A percentile compares a stretch with the other conserved stretches of the same genome.
Conservation (phyloP, 2,329 filamentous ascomycete genomes). For the Colletotrichum sojae region DNA sequence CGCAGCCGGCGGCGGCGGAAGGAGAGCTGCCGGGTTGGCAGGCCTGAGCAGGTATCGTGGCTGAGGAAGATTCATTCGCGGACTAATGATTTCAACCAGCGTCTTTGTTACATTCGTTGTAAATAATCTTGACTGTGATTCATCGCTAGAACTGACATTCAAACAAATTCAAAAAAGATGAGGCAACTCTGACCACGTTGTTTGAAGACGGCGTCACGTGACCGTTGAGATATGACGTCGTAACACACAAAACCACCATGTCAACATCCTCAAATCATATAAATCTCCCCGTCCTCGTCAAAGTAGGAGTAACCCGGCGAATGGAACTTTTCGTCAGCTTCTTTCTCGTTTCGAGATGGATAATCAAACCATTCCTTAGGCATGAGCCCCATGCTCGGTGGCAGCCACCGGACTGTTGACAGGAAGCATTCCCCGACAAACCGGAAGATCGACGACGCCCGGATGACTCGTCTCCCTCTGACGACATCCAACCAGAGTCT, state of each 20-base stretch:
- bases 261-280: not conserved
- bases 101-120: too few relatives aligned
- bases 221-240: too few relatives aligned
- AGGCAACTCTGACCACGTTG: too few relatives aligned
- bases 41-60: not conserved
- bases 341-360: not conserved
- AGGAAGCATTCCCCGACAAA: not conserved
- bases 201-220: too few relatives aligned
- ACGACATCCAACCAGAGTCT: too few relatives aligned
- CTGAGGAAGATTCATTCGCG: too few relatives aligned
- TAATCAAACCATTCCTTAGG: not conserved
- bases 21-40: slow-evolving; percentile 1
- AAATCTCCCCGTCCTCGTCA: not conserved
- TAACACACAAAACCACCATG: not conserved
- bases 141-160: too few relatives aligned
- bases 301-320: not conserved
- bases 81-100: too few relatives aligned
- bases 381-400: not conserved
- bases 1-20: not conserved
- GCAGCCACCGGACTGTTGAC: not conserved
- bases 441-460: not conserved
- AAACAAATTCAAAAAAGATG: too few relatives aligned
- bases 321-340: not conserved
- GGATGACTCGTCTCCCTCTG: too few relatives aligned
- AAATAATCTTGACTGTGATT: too few relatives aligned